Evolutionary conservation across 352 stramenopile genomes (phyloP), one percentile per base, ranked within the genome.

Genomic region (Halophytophthora polymorphica): DNA sequence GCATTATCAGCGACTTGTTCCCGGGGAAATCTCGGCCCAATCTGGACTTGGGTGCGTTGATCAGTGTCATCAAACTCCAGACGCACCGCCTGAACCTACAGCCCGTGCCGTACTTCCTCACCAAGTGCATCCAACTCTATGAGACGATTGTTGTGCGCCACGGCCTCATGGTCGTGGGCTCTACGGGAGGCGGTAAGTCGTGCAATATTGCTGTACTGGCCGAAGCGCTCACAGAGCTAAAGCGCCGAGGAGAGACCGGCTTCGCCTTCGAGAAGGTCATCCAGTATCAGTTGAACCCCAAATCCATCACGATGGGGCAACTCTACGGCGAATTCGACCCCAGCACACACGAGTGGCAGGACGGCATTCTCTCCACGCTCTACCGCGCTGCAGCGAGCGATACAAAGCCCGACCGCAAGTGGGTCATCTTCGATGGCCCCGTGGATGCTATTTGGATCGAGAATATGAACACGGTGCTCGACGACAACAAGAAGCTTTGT

Each of bases 371-470:
- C 1, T 97, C 91, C 0, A 97, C 91, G 2, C 72, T 98, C 2
- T 98, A 98, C 49, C 90, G 96, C 8, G 77, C 79, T 0, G 95
- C 82, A 5, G 87, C 88, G 12, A 91, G 77, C 21, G 73, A 84
- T 45, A 95, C 92, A 0, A 95, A 96, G 68, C 54, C 83, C 0
- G 93, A 97, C 51, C 80, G 88, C 31, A 98, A 97, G 58, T 98
- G 92, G 92, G 88, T 98, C 39, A 90, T 98, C 37, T 98, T 98
- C 58, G 93, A 98, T 50, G 93, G 93, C 0, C 93, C 93, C 0
- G 93, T 98, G 1, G 93, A 98, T 69, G 89, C 93, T 1, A 96
- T 98, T 58, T 98, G 93, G 93, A 98, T 98, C 64, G 93, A 98
- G 61, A 97, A 97, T 64, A 98, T 98, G 93, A 98, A 98, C 70